Conservation (phyloP, 148 eudicot genomes). For the Pharnaceum exiguum region DNA sequence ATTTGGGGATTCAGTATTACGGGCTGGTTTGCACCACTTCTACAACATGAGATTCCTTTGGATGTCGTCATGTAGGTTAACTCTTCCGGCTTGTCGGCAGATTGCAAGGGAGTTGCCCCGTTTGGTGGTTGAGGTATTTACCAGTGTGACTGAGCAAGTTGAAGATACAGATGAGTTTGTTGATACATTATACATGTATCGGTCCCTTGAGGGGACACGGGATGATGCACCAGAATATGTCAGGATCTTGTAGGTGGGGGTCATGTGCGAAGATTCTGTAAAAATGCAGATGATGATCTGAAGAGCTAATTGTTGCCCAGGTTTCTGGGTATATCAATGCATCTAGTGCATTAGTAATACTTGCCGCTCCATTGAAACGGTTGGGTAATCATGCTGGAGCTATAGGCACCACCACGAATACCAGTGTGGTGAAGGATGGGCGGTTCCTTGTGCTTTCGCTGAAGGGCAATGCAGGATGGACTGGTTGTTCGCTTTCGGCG, state of each 20-base stretch:
- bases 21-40: constrained; percentile 54
- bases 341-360: background rate
- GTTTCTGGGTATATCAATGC: background rate
- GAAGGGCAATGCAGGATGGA: background rate
- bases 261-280: background rate
- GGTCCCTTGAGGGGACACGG: constrained; percentile 74
- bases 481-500: background rate
- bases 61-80: constrained; percentile 67
- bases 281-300: background rate
- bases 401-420: constrained; percentile 13
- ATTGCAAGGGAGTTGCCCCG: constrained; percentile 52
- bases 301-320: background rate
- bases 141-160: constrained; percentile 18
- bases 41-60: constrained; percentile 86
- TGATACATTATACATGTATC: constrained; percentile 62
- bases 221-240: constrained; percentile 55
- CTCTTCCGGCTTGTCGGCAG: constrained; percentile 51
- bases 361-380: background rate
- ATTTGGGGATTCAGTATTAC: constrained; percentile 62
- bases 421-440: too few relatives aligned
- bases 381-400: constrained; percentile 15
- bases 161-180: constrained; percentile 37
- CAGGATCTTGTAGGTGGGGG: constrained; percentile 34
- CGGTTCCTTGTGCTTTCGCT: too few relatives aligned
- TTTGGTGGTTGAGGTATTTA: constrained; percentile 60